Evolutionary conservation across 2,329 filamentous ascomycete genomes (phyloP).

Genomic region (Verticillium tricorpus): DNA sequence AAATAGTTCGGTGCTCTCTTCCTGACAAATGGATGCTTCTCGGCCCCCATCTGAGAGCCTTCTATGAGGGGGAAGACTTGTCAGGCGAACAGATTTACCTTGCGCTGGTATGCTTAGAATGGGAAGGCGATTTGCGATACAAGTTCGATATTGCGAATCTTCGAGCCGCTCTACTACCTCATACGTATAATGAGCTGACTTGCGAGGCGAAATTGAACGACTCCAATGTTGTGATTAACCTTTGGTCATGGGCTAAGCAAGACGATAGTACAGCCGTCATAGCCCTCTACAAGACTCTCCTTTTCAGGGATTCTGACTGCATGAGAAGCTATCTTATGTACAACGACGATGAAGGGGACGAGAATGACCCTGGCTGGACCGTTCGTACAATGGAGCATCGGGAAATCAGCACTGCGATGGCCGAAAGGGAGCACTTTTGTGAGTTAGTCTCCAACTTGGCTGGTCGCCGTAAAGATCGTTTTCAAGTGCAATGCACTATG

Average conservation of each 20-base stretch:
- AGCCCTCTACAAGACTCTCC: background rate
- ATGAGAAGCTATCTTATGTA: background rate
- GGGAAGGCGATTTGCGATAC: slow-evolving; percentile 5
- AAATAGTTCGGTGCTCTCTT: background rate
- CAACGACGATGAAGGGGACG: background rate
- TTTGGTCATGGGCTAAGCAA: background rate
- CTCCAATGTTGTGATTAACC: background rate
- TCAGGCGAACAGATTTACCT: slow-evolving; percentile 1
- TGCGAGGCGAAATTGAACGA: slow-evolving; percentile 6
- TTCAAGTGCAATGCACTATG: background rate
- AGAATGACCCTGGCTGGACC: background rate
- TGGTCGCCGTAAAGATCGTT: background rate
- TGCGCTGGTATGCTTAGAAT: slow-evolving; percentile 9
- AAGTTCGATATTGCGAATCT: slow-evolving; percentile 4
- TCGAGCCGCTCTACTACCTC: slow-evolving; percentile 4
- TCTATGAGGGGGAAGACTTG: background rate
- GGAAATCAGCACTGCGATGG: background rate
- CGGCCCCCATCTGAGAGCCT: background rate
- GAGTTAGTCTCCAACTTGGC: background rate
- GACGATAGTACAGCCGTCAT: background rate
- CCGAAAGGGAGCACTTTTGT: background rate
- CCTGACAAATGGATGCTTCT: background rate
- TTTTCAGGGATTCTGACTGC: background rate
- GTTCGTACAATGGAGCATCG: background rate
- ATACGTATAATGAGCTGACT: slow-evolving; percentile 3